These are phyloP conservation scores for Macrophomina tecta DNA, from an alignment of 2,329 filamentous ascomycete genomes.

Conservation along the genomic window DNA sequence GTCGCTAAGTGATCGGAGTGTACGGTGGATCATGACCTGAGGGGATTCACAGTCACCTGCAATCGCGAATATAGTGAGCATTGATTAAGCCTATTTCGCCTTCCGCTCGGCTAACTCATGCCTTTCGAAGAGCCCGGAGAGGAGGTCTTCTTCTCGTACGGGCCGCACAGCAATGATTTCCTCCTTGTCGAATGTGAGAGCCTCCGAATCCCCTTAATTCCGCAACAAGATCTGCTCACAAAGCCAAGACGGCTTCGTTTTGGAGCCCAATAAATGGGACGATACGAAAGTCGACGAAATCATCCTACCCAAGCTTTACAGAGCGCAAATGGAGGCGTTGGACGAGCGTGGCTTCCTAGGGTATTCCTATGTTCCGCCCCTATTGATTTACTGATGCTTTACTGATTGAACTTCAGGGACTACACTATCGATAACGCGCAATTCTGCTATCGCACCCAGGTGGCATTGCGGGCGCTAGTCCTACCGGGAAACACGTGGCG, in stretches of 20 bases:
- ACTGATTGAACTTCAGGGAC: slow-evolving; percentile 29
- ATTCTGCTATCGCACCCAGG: slow-evolving; percentile 54
- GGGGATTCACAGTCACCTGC: slow-evolving; percentile 63
- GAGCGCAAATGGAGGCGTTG: slow-evolving; percentile 41
- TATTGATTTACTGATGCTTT: background rate
- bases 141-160: slow-evolving; percentile 74
- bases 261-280: slow-evolving; percentile 46
- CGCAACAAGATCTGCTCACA: background rate
- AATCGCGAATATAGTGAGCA: slow-evolving; percentile 55
- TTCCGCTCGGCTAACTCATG: background rate
- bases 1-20: slow-evolving; percentile 48
- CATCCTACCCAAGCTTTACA: slow-evolving; percentile 46
- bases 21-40: slow-evolving; percentile 56
- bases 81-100: background rate
- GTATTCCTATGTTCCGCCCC: slow-evolving; percentile 22
- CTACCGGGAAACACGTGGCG: slow-evolving; percentile 37
- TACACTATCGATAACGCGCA: slow-evolving; percentile 41
- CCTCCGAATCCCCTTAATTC: background rate
- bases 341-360: slow-evolving; percentile 52
- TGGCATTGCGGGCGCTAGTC: slow-evolving; percentile 47
- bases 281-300: slow-evolving; percentile 49
- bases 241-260: slow-evolving; percentile 51
- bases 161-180: slow-evolving; percentile 74
- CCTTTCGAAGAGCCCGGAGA: slow-evolving; percentile 54
- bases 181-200: slow-evolving; percentile 67